Evolutionary conservation across 257 asterid genomes (phyloP).

Genomic region (Plantago elongata): DNA sequence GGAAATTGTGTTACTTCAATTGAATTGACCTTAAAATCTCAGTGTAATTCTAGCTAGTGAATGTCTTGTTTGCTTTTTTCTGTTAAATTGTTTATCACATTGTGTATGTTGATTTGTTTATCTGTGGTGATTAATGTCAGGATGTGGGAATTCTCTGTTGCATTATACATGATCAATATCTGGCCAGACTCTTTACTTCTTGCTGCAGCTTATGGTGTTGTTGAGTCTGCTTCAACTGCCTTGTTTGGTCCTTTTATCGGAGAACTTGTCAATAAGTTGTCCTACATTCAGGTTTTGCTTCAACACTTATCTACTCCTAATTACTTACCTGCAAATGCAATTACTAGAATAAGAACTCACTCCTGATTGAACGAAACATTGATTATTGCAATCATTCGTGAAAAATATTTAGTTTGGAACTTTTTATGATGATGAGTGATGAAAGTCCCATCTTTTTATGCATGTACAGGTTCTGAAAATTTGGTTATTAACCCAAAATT

Average conservation of each 20-base stretch:
- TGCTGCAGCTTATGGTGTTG: slow-evolving; percentile 81
- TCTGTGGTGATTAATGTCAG: slow-evolving; percentile 32
- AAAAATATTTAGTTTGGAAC: not conserved
- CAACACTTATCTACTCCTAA: not conserved
- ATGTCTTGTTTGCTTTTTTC: no score
- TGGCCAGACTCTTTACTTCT: slow-evolving; percentile 87
- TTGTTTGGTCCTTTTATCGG: slow-evolving; percentile 74
- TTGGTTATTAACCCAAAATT: slow-evolving; percentile 70
- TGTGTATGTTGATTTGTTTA: not conserved
- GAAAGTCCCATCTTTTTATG: not conserved
- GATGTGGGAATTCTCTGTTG: slow-evolving; percentile 99
- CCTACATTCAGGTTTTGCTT: slow-evolving; percentile 52
- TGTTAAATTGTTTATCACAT: no score
- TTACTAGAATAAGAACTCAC: not conserved
- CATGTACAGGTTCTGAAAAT: slow-evolving; percentile 47
- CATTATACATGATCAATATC: slow-evolving; percentile 78
- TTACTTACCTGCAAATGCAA: not conserved
- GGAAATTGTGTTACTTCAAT: no score
- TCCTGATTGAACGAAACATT: no score
- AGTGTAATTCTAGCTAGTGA: no score
- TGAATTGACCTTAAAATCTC: no score
- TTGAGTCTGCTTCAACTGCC: slow-evolving; percentile 71
- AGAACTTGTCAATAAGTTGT: slow-evolving; percentile 53
- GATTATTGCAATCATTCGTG: not conserved
- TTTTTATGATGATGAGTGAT: not conserved